Percentiles rank a stretch among this genome's conserved stretches.
Conservation (phyloP, 768 basidiomycete genomes). For the Termitomyces titanicus region DNA sequence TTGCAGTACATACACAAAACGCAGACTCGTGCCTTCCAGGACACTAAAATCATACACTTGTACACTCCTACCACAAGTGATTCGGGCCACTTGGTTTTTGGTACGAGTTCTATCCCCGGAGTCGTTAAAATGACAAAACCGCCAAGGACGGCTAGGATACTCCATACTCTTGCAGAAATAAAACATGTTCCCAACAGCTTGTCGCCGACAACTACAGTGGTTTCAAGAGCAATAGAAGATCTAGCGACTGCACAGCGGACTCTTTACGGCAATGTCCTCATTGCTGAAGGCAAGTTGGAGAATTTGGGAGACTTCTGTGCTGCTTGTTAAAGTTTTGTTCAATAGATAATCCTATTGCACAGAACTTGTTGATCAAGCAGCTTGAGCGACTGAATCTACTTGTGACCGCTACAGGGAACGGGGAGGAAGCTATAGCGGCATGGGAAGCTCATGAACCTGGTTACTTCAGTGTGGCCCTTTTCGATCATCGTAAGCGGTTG, state of each 20-base stretch:
- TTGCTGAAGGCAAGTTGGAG: slow-evolving; percentile 58
- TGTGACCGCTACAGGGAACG: slow-evolving; percentile 62
- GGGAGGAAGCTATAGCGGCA: slow-evolving; percentile 64
- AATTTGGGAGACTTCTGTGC: too few species aligned
- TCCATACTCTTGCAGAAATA: slow-evolving; percentile 58
- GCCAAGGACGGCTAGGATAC: slow-evolving; percentile 53
- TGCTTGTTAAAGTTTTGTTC: background rate
- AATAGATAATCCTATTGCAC: slow-evolving; percentile 68
- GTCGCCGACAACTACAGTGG: slow-evolving; percentile 31
- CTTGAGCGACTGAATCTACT: slow-evolving; percentile 57
- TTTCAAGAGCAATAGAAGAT: slow-evolving; percentile 43
- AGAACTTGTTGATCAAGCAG: slow-evolving; percentile 64
- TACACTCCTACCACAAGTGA: slow-evolving; percentile 68
- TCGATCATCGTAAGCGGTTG: slow-evolving; percentile 62
- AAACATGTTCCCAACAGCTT: slow-evolving; percentile 51
- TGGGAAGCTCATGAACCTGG: slow-evolving; percentile 69
- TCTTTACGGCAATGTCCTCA: slow-evolving; percentile 62
- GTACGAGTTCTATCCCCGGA: slow-evolving; percentile 46
- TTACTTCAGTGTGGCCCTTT: slow-evolving; percentile 65
- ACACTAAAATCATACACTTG: slow-evolving; percentile 66
- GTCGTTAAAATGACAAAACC: slow-evolving; percentile 72
- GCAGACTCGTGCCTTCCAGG: slow-evolving; percentile 31
- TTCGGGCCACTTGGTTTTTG: slow-evolving; percentile 48
- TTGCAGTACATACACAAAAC: slow-evolving; percentile 44
- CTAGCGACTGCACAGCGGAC: slow-evolving; percentile 46